A percentile compares a stretch with the other conserved stretches of the same genome.
Conservation (phyloP, 2,329 filamentous ascomycete species). For the Penicillium fuscoglaucum region DNA sequence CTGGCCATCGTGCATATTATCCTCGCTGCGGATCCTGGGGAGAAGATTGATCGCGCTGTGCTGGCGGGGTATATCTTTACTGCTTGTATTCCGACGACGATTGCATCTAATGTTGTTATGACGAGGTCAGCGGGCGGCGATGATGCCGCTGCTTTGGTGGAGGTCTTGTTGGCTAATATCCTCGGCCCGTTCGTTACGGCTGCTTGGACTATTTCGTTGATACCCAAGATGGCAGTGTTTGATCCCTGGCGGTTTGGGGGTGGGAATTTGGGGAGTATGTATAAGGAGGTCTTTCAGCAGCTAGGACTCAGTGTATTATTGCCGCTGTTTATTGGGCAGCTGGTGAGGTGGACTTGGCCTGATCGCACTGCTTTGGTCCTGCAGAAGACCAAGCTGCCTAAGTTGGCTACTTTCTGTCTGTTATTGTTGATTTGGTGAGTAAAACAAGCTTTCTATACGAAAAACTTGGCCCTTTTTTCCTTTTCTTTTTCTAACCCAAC, state of each 20-base stretch:
- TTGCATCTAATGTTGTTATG: slow-evolving; percentile 73
- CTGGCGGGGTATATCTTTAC: slow-evolving; percentile 67
- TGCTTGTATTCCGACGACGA: slow-evolving; percentile 70
- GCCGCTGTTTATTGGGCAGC: slow-evolving; percentile 63
- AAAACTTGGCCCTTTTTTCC: background rate
- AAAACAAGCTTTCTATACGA: background rate
- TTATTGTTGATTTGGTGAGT: slow-evolving; percentile 58
- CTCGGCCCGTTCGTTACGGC: slow-evolving; percentile 68
- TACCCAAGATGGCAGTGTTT: slow-evolving; percentile 46
- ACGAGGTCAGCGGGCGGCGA: slow-evolving; percentile 68
- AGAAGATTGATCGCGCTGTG: slow-evolving; percentile 60
- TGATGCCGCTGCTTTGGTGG: slow-evolving; percentile 64
- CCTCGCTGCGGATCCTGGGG: slow-evolving; percentile 48
- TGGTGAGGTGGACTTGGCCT: slow-evolving; percentile 57
- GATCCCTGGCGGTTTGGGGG: slow-evolving; percentile 48
- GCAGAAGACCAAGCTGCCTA: slow-evolving; percentile 54
- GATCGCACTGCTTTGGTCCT: slow-evolving; percentile 44
- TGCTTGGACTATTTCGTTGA: slow-evolving; percentile 58
- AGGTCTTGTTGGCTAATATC: slow-evolving; percentile 70
- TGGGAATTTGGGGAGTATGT: slow-evolving; percentile 60
- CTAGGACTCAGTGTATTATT: slow-evolving; percentile 66
- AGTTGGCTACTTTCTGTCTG: slow-evolving; percentile 47
- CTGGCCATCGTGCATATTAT: slow-evolving; percentile 57
- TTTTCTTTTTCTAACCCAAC: slow-evolving; percentile 46
- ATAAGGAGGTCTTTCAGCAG: slow-evolving; percentile 66